Percentiles rank a stretch among this genome's conserved stretches.
phyloP scores from a whole-genome alignment of 2,329 filamentous ascomycete genomes.

The Juglanconis oblonga region DNA sequence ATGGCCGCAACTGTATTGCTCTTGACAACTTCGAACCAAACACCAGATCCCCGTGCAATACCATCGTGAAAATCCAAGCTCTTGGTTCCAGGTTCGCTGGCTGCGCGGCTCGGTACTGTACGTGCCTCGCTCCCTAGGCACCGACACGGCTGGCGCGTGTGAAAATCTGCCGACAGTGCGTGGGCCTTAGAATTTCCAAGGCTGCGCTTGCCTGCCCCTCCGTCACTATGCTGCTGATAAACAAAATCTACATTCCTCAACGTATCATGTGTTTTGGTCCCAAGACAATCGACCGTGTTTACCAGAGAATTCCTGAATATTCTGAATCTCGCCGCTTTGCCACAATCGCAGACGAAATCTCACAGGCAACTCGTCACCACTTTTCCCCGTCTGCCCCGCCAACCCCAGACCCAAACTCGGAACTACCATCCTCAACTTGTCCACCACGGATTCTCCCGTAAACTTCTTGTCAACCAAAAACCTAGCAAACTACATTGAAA shows the following conservation, averaged over 20 bases:
- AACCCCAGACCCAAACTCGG: slow-evolving; percentile 9
- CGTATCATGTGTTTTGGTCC: not conserved
- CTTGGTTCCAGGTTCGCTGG: not conserved
- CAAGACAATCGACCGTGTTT: not conserved
- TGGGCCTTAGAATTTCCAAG: not conserved
- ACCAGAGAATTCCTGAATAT: not conserved
- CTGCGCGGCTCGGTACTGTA: no score
- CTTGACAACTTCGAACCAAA: no score
- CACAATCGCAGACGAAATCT: not conserved
- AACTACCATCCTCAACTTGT: not conserved
- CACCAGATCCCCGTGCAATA: not conserved
- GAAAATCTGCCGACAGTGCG: not conserved
- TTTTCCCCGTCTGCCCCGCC: slow-evolving; percentile 5
- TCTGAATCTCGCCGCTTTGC: not conserved
- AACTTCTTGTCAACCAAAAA: not conserved
- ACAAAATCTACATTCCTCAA: not conserved
- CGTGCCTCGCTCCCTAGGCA: not conserved
- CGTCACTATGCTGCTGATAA: not conserved
- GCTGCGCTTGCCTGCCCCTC: not conserved
- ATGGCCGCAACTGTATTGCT: no score
- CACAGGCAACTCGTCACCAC: not conserved
- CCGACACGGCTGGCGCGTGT: not conserved
- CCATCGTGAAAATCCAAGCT: not conserved
- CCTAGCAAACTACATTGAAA: not conserved
- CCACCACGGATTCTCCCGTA: not conserved